These are phyloP conservation scores for Acacia crassicarpa DNA, from an alignment of 306 rosid genomes.

Conservation along the genomic window DNA sequence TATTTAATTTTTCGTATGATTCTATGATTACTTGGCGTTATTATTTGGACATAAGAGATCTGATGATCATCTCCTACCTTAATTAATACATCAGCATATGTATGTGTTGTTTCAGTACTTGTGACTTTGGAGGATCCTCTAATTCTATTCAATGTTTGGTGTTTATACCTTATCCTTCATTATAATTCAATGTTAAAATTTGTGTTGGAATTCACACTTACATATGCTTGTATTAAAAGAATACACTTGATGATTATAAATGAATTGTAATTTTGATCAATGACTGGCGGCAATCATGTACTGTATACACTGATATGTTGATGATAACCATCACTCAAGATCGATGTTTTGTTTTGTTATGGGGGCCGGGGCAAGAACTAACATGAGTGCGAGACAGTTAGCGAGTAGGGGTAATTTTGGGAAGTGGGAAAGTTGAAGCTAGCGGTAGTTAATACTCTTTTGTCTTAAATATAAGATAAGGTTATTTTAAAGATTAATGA, in stretches of 20 bases:
- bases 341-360: no score
- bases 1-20: not conserved
- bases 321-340: no score
- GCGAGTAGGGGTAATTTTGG: not conserved
- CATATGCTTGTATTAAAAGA: no score
- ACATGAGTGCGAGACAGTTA: no score
- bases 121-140: not conserved
- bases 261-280: no score
- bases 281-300: not conserved
- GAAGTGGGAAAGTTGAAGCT: not conserved
- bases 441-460: not conserved
- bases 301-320: no score
- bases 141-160: not conserved
- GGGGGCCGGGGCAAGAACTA: no score
- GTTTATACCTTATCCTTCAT: not conserved
- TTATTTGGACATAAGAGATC: constrained; percentile 32
- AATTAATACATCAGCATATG: not conserved
- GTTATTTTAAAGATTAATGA: no score
- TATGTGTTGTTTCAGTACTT: not conserved
- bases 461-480: no score
- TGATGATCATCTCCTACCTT: not conserved
- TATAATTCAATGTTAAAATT: not conserved
- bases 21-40: constrained; percentile 6
- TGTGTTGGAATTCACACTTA: not conserved
- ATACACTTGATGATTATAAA: no score